These are phyloP conservation scores for Conringia planisiliqua DNA, from an alignment of 345 rosid species.

Conservation along the genomic window DNA sequence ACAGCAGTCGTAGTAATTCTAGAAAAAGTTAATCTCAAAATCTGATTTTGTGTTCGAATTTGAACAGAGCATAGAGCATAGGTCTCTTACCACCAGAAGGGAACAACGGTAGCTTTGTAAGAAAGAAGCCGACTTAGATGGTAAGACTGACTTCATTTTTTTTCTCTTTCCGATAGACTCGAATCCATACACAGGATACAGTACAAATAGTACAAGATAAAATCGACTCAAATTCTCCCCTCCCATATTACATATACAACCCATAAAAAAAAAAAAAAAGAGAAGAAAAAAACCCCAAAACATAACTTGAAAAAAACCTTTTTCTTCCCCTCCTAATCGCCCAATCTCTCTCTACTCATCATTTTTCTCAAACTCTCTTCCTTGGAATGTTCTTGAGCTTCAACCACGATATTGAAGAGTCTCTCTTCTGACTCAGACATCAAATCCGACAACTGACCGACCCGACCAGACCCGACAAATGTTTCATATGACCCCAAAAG, in stretches of 20 bases:
- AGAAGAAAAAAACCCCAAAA: background rate
- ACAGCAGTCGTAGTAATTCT: background rate
- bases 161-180: background rate
- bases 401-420: conserved; percentile 31
- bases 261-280: background rate
- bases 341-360: background rate
- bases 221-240: conserved; percentile 25
- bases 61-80: background rate
- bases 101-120: background rate
- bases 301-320: background rate
- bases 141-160: background rate
- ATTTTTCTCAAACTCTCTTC: background rate
- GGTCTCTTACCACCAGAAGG: background rate
- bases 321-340: background rate
- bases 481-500: conserved; percentile 14
- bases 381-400: conserved; percentile 12
- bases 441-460: conserved; percentile 28
- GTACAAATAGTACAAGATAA: conserved; percentile 11
- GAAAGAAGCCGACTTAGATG: background rate
- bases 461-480: conserved; percentile 21
- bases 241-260: conserved; percentile 33
- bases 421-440: conserved; percentile 29
- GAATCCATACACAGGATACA: conserved; percentile 13
- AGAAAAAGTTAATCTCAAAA: background rate
- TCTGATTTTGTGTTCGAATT: background rate